Percentiles rank a stretch among this genome's conserved stretches.
phyloP scores from a whole-genome alignment of 192 early-diverging fungal species.

The Coemansia sp. region DNA sequence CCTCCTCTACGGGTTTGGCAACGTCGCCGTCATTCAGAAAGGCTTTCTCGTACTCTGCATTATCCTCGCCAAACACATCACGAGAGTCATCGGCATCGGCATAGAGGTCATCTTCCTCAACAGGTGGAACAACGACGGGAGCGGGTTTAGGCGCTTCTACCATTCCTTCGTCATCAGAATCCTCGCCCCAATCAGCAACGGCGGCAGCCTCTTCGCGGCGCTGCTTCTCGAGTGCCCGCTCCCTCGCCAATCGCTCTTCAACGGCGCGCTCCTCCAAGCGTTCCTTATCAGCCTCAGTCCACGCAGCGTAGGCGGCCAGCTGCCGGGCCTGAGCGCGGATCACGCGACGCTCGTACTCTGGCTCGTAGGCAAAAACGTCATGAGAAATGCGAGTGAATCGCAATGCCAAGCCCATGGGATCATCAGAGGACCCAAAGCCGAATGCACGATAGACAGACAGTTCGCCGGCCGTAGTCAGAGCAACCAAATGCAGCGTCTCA shows the following conservation, averaged over 20 bases:
- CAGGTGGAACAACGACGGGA: not conserved
- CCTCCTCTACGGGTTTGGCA: not conserved
- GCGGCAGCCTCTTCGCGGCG: conserved; percentile 24
- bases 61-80: not conserved
- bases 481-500: conserved; percentile 23
- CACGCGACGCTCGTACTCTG: conserved; percentile 43
- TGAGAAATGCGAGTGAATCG: conserved; percentile 35
- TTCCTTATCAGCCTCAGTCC: conserved; percentile 19
- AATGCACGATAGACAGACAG: conserved; percentile 49
- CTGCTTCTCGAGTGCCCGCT: conserved; percentile 18
- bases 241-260: conserved; percentile 8
- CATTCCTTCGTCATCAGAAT: conserved; percentile 21
- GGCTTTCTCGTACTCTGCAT: not conserved
- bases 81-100: conserved; percentile 5
- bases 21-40: not conserved
- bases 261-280: conserved; percentile 7
- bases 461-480: conserved; percentile 30
- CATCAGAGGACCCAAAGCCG: conserved; percentile 14
- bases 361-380: conserved; percentile 42
- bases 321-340: conserved; percentile 22
- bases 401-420: conserved; percentile 17
- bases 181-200: conserved; percentile 43
- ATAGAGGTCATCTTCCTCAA: conserved; percentile 16
- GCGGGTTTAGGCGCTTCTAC: not conserved
- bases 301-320: conserved; percentile 25